Evolutionary conservation across 352 stramenopile species (phyloP).

Genomic region (Pythium vanterpoolii): DNA sequence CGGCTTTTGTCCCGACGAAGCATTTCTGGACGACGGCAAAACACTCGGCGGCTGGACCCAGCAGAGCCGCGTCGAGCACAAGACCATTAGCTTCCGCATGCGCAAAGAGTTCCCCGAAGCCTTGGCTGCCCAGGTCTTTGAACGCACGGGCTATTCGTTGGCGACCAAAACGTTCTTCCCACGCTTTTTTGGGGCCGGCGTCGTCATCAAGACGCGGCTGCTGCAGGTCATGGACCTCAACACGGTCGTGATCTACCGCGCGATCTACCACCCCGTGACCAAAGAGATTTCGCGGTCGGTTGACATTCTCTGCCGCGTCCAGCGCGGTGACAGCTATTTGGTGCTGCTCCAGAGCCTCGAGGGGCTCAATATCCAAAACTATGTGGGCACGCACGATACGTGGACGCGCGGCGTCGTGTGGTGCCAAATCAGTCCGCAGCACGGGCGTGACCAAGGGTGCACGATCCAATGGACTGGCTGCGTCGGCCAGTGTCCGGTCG

Average conservation of each 20-base stretch:
- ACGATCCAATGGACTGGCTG: conserved; percentile 51
- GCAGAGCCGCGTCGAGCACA: conserved; percentile 24
- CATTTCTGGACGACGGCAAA: conserved; percentile 23
- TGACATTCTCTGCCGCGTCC: conserved; percentile 50
- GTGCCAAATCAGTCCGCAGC: conserved; percentile 35
- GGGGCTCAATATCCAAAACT: conserved; percentile 49
- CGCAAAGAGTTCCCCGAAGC: conserved; percentile 22
- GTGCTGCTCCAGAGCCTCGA: conserved; percentile 53
- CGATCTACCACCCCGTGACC: conserved; percentile 55
- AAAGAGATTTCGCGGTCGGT: conserved; percentile 49
- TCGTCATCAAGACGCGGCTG: conserved; percentile 31
- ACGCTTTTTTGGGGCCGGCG: conserved; percentile 22
- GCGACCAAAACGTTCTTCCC: conserved; percentile 21
- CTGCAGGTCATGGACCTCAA: conserved; percentile 55
- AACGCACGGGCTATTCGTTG: conserved; percentile 25
- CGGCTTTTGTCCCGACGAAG: conserved; percentile 25
- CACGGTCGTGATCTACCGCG: conserved; percentile 48
- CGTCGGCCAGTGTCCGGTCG: conserved; percentile 34
- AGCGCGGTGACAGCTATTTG: conserved; percentile 43
- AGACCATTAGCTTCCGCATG: conserved; percentile 27
- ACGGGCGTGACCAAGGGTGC: conserved; percentile 26
- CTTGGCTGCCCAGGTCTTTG: conserved; percentile 14
- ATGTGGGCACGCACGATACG: conserved; percentile 41
- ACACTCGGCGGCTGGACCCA: conserved; percentile 22
- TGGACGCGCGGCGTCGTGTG: conserved; percentile 52